Base-by-base conservation (phyloP, 1,284 basidiomycete species). In the Boletus semigastroideus region DNA sequence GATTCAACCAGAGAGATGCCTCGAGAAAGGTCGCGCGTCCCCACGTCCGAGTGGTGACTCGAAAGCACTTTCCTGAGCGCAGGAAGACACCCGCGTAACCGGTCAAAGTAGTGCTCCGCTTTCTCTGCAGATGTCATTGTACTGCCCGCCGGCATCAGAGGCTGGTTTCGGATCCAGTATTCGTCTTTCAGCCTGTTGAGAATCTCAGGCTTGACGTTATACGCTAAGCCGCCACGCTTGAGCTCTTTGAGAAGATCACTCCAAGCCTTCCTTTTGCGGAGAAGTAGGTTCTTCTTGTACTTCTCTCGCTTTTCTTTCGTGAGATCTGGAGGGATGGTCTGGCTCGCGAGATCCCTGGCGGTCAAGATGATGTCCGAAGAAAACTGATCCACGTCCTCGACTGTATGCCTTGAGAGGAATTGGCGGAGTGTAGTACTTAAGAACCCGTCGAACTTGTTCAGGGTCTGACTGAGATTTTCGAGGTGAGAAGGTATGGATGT, bases 191-290 rank as follows among this genome's bases (percentile, higher is more conserved):
- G 87, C 44, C 74, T 79, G 11, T 74, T 73, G 7, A 92, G 76
- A 42, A 88, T 67, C 37, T 93, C 88, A 1, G 92, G 82, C 59
- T 86, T 87, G 25, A 92, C 74, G 52, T 83, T 87, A 22, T 78
- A 72, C 0, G 91, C 78, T 52, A 98, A 78, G 6, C 97, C 97
- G 28, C 85, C 75, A 1, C 82, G 80, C 63, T 92, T 92, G 36
- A 98, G 76, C 64, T 95, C 92, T 71, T 94, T 96, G 56, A 98
- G 76, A 19, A 98, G 75, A 66, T 98, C 94, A 27, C 88, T 85
- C 83, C 89, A 95, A 1, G 94, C 95, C 66, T 93, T 94, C 54
- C 90, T 79, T 73, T 99, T 99, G 30, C 92, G 83, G 9, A 87
- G 83, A 45, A 95, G 69, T 5, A 90, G 71, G 34, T 87, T 82